phyloP scores from a whole-genome alignment of 2,329 filamentous ascomycete species.

The Pseudogymnoascus sp. region DNA sequence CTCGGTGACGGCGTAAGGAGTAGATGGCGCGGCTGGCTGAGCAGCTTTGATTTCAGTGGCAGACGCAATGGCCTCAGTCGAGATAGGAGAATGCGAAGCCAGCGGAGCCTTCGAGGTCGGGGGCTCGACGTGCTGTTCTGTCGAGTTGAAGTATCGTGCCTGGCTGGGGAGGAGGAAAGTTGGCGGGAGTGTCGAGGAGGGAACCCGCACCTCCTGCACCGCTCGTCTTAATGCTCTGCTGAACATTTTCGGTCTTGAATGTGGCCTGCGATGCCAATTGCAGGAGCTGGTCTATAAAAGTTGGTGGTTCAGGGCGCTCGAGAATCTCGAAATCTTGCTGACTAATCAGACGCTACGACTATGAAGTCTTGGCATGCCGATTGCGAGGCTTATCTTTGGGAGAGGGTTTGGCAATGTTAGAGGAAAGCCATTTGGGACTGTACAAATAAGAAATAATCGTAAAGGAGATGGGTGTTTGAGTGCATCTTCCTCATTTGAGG shows the following conservation, averaged over 20 bases:
- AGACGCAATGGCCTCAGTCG: slow-evolving; percentile 11
- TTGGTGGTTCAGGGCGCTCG: slow-evolving; percentile 8
- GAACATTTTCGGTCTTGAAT: slow-evolving; percentile 24
- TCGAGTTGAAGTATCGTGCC: slow-evolving; percentile 42
- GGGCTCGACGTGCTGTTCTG: slow-evolving; percentile 44
- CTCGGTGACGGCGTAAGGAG: slow-evolving; percentile 39
- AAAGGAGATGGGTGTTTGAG: slow-evolving; percentile 57
- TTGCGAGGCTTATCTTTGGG: slow-evolving; percentile 52
- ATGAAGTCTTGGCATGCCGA: slow-evolving; percentile 5
- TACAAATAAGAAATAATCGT: slow-evolving; percentile 50
- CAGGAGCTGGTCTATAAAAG: neutral
- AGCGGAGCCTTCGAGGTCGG: slow-evolving; percentile 20
- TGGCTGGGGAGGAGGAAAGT: slow-evolving; percentile 44
- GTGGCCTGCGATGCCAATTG: slow-evolving; percentile 7
- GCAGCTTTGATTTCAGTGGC: slow-evolving; percentile 12
- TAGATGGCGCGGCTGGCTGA: slow-evolving; percentile 22
- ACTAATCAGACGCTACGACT: slow-evolving; percentile 1
- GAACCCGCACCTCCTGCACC: slow-evolving; percentile 52
- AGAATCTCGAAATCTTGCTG: slow-evolving; percentile 12
- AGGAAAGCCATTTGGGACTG: slow-evolving; percentile 85
- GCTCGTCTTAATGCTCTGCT: slow-evolving; percentile 55
- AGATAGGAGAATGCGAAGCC: slow-evolving; percentile 10
- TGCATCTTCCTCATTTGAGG: slow-evolving; percentile 14
- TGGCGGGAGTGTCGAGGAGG: slow-evolving; percentile 38
- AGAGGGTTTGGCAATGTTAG: slow-evolving; percentile 79